Conservation (phyloP, 2,329 filamentous ascomycete species). For the Elsinoe fawcettii region DNA sequence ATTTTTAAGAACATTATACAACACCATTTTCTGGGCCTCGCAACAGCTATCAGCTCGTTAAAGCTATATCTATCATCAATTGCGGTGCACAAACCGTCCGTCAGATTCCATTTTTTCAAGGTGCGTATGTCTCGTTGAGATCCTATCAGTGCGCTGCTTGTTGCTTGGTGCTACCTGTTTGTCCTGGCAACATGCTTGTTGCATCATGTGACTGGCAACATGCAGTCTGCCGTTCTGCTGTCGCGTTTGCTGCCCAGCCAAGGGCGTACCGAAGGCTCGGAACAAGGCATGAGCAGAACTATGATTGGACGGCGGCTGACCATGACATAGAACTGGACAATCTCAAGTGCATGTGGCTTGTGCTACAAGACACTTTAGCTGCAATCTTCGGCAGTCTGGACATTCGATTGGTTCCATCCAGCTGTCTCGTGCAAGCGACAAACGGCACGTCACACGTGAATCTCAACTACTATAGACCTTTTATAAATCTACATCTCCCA, state of each 20-base stretch:
- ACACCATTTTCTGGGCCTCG: background rate
- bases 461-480: background rate
- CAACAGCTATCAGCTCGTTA: background rate
- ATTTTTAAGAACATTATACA: background rate
- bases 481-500: background rate
- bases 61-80: too few relatives aligned
- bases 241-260: background rate
- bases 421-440: background rate
- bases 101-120: background rate
- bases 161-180: background rate
- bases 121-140: background rate
- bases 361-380: background rate
- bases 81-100: background rate
- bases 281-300: background rate
- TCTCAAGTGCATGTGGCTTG: background rate
- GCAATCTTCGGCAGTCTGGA: background rate
- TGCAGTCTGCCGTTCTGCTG: background rate
- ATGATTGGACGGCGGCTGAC: background rate
- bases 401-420: background rate
- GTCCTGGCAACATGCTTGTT: background rate
- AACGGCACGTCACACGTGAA: background rate
- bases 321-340: background rate
- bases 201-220: background rate
- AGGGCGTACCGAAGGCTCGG: background rate
- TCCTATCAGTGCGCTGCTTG: background rate